Conservation (phyloP, 306 rosid species). For the Inga laurina region DNA sequence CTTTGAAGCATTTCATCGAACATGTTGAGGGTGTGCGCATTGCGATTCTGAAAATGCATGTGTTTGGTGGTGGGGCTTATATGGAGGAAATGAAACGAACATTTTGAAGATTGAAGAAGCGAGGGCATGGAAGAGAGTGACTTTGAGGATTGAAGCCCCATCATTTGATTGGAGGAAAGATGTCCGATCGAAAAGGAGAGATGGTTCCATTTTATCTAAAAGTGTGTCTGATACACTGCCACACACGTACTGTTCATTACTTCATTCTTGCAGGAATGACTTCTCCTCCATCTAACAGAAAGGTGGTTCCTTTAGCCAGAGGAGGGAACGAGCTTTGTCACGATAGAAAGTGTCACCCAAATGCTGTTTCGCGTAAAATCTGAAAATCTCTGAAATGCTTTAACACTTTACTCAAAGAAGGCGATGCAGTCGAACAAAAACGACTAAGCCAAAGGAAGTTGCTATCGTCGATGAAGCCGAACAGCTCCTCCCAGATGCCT, state of each 20-base stretch:
- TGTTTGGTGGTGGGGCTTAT: background rate
- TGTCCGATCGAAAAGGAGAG: background rate
- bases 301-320: background rate
- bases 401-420: no score
- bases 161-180: background rate
- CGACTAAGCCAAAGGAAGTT: no score
- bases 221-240: background rate
- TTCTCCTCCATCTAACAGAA: background rate
- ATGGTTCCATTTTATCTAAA: background rate
- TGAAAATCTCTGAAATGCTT: no score
- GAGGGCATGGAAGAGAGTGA: background rate
- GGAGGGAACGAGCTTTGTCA: background rate
- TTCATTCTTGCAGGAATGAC: background rate
- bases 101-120: background rate
- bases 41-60: background rate
- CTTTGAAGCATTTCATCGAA: conserved; percentile 44
- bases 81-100: conserved; percentile 8
- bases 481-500: no score
- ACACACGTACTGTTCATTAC: background rate
- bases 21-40: conserved; percentile 34
- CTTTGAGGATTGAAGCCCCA: background rate
- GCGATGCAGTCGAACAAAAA: no score
- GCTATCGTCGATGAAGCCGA: no score
- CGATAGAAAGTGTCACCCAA: background rate
- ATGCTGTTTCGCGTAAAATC: no score